phyloP scores from a whole-genome alignment of 306 rosid species.

The Fragaria nilgerrensis region DNA sequence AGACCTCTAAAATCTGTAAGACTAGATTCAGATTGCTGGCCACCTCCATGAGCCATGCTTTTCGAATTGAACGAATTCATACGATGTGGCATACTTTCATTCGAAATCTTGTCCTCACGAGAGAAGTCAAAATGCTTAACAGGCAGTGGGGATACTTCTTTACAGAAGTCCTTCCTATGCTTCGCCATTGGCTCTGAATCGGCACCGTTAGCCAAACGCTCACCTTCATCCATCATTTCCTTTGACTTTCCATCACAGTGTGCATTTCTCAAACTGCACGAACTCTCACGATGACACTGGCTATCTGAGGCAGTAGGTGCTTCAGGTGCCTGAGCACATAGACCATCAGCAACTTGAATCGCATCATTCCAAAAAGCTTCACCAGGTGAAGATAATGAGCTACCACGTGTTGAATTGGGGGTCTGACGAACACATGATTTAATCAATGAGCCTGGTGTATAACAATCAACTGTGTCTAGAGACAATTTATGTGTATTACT shows the following conservation, averaged over 20 bases:
- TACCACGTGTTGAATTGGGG: conserved; percentile 69
- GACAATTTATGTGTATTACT: conserved; percentile 47
- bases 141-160: conserved; percentile 62
- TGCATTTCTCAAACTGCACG: conserved; percentile 45
- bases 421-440: conserved; percentile 50
- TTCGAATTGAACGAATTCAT: conserved; percentile 29
- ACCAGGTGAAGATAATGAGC: conserved; percentile 89
- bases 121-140: conserved; percentile 94
- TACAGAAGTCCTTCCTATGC: conserved; percentile 39
- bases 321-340: conserved; percentile 44
- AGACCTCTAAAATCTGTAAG: conserved; percentile 15
- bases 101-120: conserved; percentile 58
- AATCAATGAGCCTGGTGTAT: conserved; percentile 70
- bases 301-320: conserved; percentile 33
- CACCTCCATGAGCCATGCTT: conserved; percentile 27
- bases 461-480: conserved; percentile 42
- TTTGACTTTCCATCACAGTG: conserved; percentile 43
- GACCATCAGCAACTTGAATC: conserved; percentile 83
- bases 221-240: conserved; percentile 47
- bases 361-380: conserved; percentile 97
- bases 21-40: conserved; percentile 36
- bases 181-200: conserved; percentile 38
- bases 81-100: conserved; percentile 36
- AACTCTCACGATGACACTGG: conserved; percentile 40
- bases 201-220: conserved; percentile 29